Conservation (phyloP, 2,329 filamentous ascomycete species). For the Exophiala bonariae region DNA sequence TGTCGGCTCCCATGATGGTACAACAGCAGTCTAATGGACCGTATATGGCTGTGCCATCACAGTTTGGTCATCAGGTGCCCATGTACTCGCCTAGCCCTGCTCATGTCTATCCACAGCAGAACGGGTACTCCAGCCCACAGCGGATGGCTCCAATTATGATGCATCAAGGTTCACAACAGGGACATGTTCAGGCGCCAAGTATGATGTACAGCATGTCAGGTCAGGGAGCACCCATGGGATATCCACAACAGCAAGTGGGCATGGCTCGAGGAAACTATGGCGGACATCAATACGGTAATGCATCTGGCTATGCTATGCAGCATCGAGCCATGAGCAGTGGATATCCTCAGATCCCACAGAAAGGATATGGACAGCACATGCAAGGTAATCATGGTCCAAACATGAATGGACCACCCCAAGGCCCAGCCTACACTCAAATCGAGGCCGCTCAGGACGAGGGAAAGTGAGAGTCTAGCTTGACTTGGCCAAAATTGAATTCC, state of each 20-base stretch:
- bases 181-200: slow-evolving; percentile 73
- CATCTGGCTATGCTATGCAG: slow-evolving; percentile 61
- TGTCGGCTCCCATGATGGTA: slow-evolving; percentile 82
- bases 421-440: slow-evolving; percentile 21
- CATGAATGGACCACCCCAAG: slow-evolving; percentile 26
- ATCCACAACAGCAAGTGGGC: slow-evolving; percentile 68
- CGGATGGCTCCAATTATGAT: slow-evolving; percentile 90
- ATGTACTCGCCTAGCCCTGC: slow-evolving; percentile 79
- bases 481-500: background rate
- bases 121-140: slow-evolving; percentile 80
- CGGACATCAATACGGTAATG: slow-evolving; percentile 65
- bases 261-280: slow-evolving; percentile 61
- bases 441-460: slow-evolving; percentile 22
- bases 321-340: slow-evolving; percentile 58
- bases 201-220: slow-evolving; percentile 42
- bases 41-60: slow-evolving; percentile 72
- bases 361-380: slow-evolving; percentile 41
- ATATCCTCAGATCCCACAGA: slow-evolving; percentile 49
- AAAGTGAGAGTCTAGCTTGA: slow-evolving; percentile 17
- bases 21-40: slow-evolving; percentile 66
- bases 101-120: slow-evolving; percentile 63
- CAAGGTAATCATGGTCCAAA: slow-evolving; percentile 28
- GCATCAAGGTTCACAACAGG: slow-evolving; percentile 90
- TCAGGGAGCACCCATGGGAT: slow-evolving; percentile 65
- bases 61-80: slow-evolving; percentile 69